phyloP scores from a whole-genome alignment of 1,139 yeast genomes.

The Pichia sp. region DNA sequence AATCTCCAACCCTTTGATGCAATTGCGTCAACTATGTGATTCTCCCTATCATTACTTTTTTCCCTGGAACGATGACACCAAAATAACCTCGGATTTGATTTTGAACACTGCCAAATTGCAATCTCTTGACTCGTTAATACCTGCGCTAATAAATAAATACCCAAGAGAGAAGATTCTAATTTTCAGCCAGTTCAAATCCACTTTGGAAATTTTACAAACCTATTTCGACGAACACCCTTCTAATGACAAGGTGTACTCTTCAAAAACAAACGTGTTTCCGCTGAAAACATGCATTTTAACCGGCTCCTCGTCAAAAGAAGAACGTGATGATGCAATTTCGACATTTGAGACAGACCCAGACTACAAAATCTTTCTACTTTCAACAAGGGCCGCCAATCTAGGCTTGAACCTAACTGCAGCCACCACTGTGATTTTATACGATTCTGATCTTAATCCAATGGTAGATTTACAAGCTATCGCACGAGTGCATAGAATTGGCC shows the following conservation, averaged over 20 bases:
- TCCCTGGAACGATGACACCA: slow-evolving; percentile 57
- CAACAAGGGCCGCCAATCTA: slow-evolving; percentile 93
- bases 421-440: slow-evolving; percentile 85
- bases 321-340: slow-evolving; percentile 60
- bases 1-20: slow-evolving; percentile 71
- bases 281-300: slow-evolving; percentile 48
- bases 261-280: slow-evolving; percentile 11
- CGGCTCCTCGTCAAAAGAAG: slow-evolving; percentile 64
- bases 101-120: slow-evolving; percentile 68
- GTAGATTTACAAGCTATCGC: slow-evolving; percentile 96
- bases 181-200: slow-evolving; percentile 78
- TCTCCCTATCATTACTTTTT: slow-evolving; percentile 80
- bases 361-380: slow-evolving; percentile 55
- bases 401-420: slow-evolving; percentile 86
- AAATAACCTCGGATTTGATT: slow-evolving; percentile 24
- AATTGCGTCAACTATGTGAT: slow-evolving; percentile 75
- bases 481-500: slow-evolving; percentile 92
- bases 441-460: slow-evolving; percentile 97
- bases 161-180: slow-evolving; percentile 63
- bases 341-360: slow-evolving; percentile 39
- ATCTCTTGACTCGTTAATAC: slow-evolving; percentile 59
- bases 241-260: background rate
- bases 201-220: slow-evolving; percentile 71
- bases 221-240: slow-evolving; percentile 44
- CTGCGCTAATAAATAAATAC: slow-evolving; percentile 37